Conservation (phyloP, 1,284 basidiomycete genomes). For the Ceratobasidium sp. region DNA sequence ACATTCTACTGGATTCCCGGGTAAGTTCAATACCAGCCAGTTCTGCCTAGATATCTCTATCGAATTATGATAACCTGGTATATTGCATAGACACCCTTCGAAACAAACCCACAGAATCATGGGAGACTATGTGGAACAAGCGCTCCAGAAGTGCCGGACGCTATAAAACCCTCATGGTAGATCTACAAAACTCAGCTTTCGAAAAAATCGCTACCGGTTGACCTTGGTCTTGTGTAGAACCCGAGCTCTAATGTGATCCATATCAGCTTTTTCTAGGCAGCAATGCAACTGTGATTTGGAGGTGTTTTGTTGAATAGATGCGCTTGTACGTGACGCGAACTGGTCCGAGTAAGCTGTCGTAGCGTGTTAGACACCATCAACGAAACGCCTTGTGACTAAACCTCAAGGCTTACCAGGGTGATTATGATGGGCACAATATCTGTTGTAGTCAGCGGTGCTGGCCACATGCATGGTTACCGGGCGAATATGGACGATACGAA, state of each 20-base stretch:
- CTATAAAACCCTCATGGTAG: neutral
- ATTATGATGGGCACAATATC: too few species aligned
- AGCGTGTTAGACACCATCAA: too few species aligned
- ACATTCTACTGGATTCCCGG: conserved; percentile 47
- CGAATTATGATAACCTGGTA: too few species aligned
- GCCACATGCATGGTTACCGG: too few species aligned
- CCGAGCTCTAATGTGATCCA: neutral
- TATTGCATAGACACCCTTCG: conserved; percentile 33
- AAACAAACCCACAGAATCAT: conserved; percentile 47
- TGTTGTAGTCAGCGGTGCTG: too few species aligned
- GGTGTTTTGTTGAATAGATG: too few species aligned
- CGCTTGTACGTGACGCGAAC: too few species aligned
- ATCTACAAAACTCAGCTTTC: neutral
- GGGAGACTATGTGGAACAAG: conserved; percentile 44
- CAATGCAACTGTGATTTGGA: conserved; percentile 53
- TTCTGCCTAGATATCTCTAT: too few species aligned
- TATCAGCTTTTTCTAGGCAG: neutral
- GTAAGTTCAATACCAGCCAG: neutral
- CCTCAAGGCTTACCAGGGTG: too few species aligned
- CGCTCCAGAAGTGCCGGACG: conserved; percentile 24
- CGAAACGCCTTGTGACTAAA: too few species aligned
- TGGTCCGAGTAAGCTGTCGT: too few species aligned
- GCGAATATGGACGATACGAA: too few species aligned
- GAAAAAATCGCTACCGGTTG: neutral
- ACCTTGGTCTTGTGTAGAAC: neutral